Evolutionary conservation across 2,329 filamentous ascomycete species (phyloP).

Genomic region (Karstenula rhodostoma): DNA sequence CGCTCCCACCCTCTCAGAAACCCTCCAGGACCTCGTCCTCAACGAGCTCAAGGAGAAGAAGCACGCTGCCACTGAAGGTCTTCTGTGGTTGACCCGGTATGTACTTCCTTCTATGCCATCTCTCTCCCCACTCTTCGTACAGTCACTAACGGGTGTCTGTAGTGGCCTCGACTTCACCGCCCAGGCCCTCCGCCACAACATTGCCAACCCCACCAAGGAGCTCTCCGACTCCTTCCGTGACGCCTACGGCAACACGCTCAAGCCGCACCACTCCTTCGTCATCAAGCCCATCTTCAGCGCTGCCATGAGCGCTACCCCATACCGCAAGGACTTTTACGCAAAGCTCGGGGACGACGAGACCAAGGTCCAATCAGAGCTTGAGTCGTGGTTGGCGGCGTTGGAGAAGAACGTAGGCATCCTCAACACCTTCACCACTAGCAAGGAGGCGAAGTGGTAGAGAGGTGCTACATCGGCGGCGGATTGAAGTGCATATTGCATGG

Average conservation of each 20-base stretch:
- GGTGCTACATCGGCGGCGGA: not conserved
- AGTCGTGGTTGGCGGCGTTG: constrained; percentile 77
- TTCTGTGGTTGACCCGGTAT: constrained; percentile 90
- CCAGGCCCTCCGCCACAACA: constrained; percentile 80
- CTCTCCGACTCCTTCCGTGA: constrained; percentile 85
- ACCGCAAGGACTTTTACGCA: constrained; percentile 89
- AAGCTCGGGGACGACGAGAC: constrained; percentile 77
- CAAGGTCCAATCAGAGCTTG: constrained; percentile 71
- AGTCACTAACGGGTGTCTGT: constrained; percentile 19
- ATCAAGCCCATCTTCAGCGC: constrained; percentile 92
- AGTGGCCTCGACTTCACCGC: constrained; percentile 95
- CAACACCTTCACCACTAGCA: constrained; percentile 61
- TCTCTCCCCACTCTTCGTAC: not conserved
- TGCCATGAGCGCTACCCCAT: constrained; percentile 92
- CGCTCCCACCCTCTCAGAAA: constrained; percentile 79
- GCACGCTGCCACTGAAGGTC: constrained; percentile 85
- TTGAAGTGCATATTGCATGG: not conserved
- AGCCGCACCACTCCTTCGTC: constrained; percentile 88
- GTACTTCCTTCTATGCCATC: constrained; percentile 29
- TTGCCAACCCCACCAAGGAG: constrained; percentile 73
- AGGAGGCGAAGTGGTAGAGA: constrained; percentile 45
- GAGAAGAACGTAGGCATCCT: constrained; percentile 82
- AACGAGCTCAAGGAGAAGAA: constrained; percentile 92
- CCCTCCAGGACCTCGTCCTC: constrained; percentile 81
- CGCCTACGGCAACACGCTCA: constrained; percentile 86